Conservation (phyloP, 768 basidiomycete species). For the Russula compacta region DNA sequence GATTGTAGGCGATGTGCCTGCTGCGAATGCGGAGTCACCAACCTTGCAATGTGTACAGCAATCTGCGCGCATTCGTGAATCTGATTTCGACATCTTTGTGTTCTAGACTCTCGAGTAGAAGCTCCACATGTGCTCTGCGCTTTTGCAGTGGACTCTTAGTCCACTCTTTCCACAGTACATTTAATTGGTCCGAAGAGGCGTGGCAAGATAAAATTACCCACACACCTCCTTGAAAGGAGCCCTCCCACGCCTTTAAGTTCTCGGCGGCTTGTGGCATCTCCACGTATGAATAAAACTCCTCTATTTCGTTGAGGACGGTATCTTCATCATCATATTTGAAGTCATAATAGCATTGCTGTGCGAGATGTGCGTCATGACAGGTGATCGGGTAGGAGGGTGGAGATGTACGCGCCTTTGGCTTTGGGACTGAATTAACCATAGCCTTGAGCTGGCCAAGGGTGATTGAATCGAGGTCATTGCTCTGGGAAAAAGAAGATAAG, state of each 20-base stretch:
- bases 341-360: constrained; percentile 79
- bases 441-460: constrained; percentile 74
- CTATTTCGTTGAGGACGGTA: constrained; percentile 90
- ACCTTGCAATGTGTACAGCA: constrained; percentile 95
- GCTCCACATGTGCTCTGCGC: constrained; percentile 66
- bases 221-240: constrained; percentile 71
- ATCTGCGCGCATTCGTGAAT: constrained; percentile 74
- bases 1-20: constrained; percentile 4
- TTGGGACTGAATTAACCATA: constrained; percentile 58
- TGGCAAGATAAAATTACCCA: constrained; percentile 4
- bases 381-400: not conserved
- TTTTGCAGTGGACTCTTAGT: constrained; percentile 51
- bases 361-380: constrained; percentile 10
- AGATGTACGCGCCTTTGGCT: constrained; percentile 53
- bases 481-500: not conserved
- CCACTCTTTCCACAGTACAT: constrained; percentile 55
- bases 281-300: constrained; percentile 96
- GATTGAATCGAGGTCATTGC: constrained; percentile 53
- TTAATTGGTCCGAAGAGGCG: constrained; percentile 9
- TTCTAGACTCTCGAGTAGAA: constrained; percentile 80
- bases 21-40: constrained; percentile 2
- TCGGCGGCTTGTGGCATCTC: constrained; percentile 88
- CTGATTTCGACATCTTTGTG: constrained; percentile 77
- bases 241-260: constrained; percentile 82
- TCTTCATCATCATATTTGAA: constrained; percentile 96